Conservation (phyloP, 2,329 filamentous ascomycete genomes). For the Colletotrichum kahawae region DNA sequence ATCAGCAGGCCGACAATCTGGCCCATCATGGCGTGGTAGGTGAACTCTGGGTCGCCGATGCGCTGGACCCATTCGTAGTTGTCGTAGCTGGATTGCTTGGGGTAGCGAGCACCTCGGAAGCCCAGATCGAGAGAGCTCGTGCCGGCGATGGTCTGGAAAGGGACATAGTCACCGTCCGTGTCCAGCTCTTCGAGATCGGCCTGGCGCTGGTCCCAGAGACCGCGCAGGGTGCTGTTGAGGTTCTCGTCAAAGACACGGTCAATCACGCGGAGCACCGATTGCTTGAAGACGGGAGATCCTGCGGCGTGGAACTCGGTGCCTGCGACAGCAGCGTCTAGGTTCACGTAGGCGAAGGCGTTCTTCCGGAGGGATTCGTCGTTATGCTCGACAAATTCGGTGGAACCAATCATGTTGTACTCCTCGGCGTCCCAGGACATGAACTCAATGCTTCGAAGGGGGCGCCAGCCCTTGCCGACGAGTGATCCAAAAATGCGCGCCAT, state of each 20-base stretch:
- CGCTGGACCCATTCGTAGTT: conserved; percentile 85
- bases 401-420: conserved; percentile 92
- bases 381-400: conserved; percentile 92
- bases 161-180: conserved; percentile 81
- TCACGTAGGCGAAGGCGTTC: conserved; percentile 86
- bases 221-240: conserved; percentile 72
- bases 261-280: conserved; percentile 74
- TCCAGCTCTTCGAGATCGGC: conserved; percentile 70
- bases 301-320: conserved; percentile 78
- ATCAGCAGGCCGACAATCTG: conserved; percentile 84
- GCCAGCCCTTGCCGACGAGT: conserved; percentile 79
- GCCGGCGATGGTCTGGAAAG: conserved; percentile 91
- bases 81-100: conserved; percentile 87
- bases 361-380: conserved; percentile 74
- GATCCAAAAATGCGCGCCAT: conserved; percentile 84
- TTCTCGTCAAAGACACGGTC: conserved; percentile 76
- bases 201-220: conserved; percentile 74
- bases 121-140: conserved; percentile 86
- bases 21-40: conserved; percentile 79
- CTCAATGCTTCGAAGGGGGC: conserved; percentile 90
- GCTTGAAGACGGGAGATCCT: conserved; percentile 81
- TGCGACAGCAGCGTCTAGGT: conserved; percentile 83
- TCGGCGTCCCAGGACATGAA: conserved; percentile 97
- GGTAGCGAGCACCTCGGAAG: conserved; percentile 71
- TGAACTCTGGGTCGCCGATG: conserved; percentile 81